These are phyloP conservation scores for Houttuynia cordata DNA, from an alignment of 164 flowering plant species.

Conservation along the genomic window DNA sequence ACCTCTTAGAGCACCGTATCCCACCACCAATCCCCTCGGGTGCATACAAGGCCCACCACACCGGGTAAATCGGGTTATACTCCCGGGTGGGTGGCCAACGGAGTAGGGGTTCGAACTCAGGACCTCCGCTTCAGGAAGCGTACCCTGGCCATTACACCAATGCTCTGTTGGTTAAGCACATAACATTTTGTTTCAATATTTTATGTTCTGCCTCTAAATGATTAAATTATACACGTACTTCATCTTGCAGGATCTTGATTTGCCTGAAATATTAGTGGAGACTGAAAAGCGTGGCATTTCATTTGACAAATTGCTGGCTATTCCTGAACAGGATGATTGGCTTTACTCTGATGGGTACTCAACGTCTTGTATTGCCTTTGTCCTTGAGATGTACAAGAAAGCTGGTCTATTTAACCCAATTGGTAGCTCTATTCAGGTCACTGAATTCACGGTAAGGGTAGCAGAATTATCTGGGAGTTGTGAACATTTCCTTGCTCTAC, in stretches of 20 bases:
- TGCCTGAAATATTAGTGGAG: conserved; percentile 82
- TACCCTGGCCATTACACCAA: too few relatives aligned
- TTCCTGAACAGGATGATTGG: conserved; percentile 97
- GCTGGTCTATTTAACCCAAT: conserved; percentile 78
- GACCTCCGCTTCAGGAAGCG: too few relatives aligned
- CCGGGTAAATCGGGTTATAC: too few relatives aligned
- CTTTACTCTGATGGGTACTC: conserved; percentile 79
- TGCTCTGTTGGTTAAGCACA: too few relatives aligned
- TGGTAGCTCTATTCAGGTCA: conserved; percentile 66
- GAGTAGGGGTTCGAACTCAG: too few relatives aligned
- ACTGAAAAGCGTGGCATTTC: conserved; percentile 70
- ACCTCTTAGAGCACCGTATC: too few relatives aligned
- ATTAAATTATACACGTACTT: neutral
- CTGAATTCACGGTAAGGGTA: conserved; percentile 81
- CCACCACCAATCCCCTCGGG: too few relatives aligned
- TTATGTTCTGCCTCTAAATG: neutral
- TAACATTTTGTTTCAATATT: neutral
- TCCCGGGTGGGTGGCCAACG: too few relatives aligned
- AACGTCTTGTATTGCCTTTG: conserved; percentile 80
- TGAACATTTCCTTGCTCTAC: neutral
- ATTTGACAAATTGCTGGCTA: conserved; percentile 62
- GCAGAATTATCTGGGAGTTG: neutral
- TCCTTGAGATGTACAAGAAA: conserved; percentile 85
- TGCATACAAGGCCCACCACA: too few relatives aligned
- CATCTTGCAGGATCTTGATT: conserved; percentile 50